A percentile compares a stretch with the other conserved stretches of the same genome.
Conservation (phyloP, 202 grass and related monocot species). For the Elaeis oleifera region DNA sequence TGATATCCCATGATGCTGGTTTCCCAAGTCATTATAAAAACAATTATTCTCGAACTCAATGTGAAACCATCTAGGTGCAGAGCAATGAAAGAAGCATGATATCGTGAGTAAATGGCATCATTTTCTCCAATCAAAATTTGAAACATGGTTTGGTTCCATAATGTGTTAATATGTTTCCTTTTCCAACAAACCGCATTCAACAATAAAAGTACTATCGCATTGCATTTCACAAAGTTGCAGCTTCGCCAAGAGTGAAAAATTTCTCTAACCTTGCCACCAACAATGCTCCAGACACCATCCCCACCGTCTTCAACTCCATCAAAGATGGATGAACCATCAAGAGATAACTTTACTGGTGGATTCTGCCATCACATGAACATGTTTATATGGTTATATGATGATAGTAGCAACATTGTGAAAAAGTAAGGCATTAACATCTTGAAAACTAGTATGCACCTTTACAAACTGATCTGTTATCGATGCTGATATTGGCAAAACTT, state of each 20-base stretch:
- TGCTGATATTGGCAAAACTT: slow-evolving; percentile 40
- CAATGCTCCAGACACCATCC: slow-evolving; percentile 84
- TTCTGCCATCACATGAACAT: slow-evolving; percentile 41
- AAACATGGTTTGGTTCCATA: too few species aligned
- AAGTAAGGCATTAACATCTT: not conserved
- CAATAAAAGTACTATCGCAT: too few species aligned
- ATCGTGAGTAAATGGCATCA: too few species aligned
- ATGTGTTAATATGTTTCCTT: too few species aligned
- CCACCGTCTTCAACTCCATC: slow-evolving; percentile 77
- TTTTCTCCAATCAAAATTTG: too few species aligned
- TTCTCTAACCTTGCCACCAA: slow-evolving; percentile 73
- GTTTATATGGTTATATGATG: slow-evolving; percentile 3
- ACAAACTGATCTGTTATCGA: slow-evolving; percentile 42
- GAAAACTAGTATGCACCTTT: slow-evolving; percentile 39
- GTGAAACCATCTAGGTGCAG: too few species aligned
- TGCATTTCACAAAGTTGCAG: too few species aligned
- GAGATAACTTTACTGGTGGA: slow-evolving; percentile 68
- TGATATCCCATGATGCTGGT: too few species aligned
- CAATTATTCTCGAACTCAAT: too few species aligned
- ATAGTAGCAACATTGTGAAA: not conserved
- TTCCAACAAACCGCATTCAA: too few species aligned
- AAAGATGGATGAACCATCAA: slow-evolving; percentile 55
- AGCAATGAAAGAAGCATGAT: too few species aligned
- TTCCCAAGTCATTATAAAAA: too few species aligned
- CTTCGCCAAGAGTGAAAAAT: not conserved